Base-by-base conservation (phyloP, 2,329 filamentous ascomycete genomes). In the Malbranchea zuffiana region DNA sequence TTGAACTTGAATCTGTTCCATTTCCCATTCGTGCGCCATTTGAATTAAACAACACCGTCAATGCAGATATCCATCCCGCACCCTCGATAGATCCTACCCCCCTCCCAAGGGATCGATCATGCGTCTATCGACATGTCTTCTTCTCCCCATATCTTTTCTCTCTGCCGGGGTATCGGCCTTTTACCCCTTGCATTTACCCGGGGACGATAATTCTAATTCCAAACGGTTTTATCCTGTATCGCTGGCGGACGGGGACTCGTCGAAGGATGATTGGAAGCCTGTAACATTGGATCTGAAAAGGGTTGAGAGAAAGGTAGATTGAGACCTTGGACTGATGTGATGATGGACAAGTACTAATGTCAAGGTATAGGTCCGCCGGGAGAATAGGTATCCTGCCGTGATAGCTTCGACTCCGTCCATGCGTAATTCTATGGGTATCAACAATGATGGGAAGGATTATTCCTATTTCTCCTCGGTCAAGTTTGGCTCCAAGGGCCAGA, bases 401-500 rank as follows among this genome's bases (percentile, higher is more conserved):
- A 45, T 56, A 37, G 58, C 62, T 5, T 51, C 55, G 13, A 51
- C 51, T 1, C 64, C 67, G 1, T 55, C 53, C 10, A 50, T 62
- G 38, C 43, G 59, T 10, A 63, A 70, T 42, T 71, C 67, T 40
- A 59, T 67, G 21, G 64, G 67, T 1, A 59, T 75, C 24, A 55
- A 71, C 40, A 66, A 72, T 42, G 69, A 73, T 58, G 70, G 71
- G 6, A 54, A 53, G 8, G 71, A 75, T 44, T 63, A 63, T 39
- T 69, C 68, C 16, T 75, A 75, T 50, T 70, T 75, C 53, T 61
- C 66, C 3, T 55, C 58, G 2, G 57, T 72, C 26, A 59, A 59
- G 5, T 60, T 74, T 41, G 71, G 71, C 3, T 65, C 63, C 10
- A 58, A 65, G 41, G 59, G 61, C 24, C 59, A 70, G 47, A 56